Conservation (phyloP, 2,329 filamentous ascomycete species). For the Sclerotinia subarctica region DNA sequence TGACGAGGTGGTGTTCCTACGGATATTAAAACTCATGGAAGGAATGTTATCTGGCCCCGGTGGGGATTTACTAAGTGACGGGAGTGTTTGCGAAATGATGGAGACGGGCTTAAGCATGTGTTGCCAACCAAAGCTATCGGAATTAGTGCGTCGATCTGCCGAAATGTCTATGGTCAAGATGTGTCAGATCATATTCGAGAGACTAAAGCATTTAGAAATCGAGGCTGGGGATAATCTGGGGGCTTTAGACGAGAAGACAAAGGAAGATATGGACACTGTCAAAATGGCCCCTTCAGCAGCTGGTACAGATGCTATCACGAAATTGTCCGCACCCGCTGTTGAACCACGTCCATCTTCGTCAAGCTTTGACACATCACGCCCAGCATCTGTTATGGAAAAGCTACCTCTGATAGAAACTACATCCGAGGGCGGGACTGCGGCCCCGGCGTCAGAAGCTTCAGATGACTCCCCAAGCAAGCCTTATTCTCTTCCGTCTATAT, state of each 20-base stretch:
- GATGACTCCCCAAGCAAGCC: conserved; percentile 64
- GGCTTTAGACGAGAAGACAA: conserved; percentile 62
- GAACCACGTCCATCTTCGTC: conserved; percentile 41
- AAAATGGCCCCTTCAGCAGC: conserved; percentile 81
- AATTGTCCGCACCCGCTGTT: conserved; percentile 47
- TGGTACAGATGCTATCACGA: conserved; percentile 56
- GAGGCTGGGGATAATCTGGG: conserved; percentile 67
- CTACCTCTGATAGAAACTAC: conserved; percentile 7
- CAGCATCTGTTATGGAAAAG: conserved; percentile 29
- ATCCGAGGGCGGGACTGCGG: conserved; percentile 32
- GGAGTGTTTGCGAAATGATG: conserved; percentile 99
- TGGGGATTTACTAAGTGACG: conserved; percentile 90
- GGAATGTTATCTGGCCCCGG: conserved; percentile 94
- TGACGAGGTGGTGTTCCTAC: conserved; percentile 89
- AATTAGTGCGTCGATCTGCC: conserved; percentile 83
- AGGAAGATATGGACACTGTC: conserved; percentile 68
- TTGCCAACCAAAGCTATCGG: conserved; percentile 87
- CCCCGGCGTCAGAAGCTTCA: conserved; percentile 35
- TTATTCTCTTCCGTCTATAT: conserved; percentile 90
- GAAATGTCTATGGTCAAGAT: conserved; percentile 98
- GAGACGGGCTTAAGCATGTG: conserved; percentile 96
- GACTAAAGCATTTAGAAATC: conserved; percentile 81
- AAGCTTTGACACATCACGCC: conserved; percentile 43
- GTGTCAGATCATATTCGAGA: conserved; percentile 97
- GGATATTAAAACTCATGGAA: conserved; percentile 97